phyloP scores from a whole-genome alignment of 331 rosid species.

The Malus hybrid region DNA sequence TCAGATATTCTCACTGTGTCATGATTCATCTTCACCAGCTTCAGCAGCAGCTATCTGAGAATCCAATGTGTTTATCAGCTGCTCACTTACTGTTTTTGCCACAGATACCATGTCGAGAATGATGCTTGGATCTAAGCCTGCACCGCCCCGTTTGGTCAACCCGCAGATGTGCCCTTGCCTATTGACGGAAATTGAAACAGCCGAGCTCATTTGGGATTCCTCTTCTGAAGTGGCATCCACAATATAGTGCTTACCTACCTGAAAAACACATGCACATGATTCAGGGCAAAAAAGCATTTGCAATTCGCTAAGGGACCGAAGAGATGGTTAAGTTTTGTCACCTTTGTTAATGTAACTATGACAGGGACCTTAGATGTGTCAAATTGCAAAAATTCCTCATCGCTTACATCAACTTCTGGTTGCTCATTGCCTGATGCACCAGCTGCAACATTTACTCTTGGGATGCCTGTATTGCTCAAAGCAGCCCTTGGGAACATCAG shows the following conservation, averaged over 20 bases:
- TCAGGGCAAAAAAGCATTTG: neutral
- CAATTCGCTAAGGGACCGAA: neutral
- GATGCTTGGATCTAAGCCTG: conserved; percentile 78
- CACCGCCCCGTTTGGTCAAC: conserved; percentile 74
- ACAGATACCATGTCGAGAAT: conserved; percentile 83
- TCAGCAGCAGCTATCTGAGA: conserved; percentile 89
- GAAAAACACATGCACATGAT: conserved; percentile 1
- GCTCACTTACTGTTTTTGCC: conserved; percentile 71
- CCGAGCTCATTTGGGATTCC: conserved; percentile 87
- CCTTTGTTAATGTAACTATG: conserved; percentile 82
- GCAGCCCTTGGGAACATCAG: conserved; percentile 67
- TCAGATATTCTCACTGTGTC: conserved; percentile 19
- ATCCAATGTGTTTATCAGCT: conserved; percentile 66
- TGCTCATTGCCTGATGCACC: conserved; percentile 50
- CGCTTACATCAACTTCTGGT: conserved; percentile 74
- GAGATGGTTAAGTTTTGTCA: conserved; percentile 4
- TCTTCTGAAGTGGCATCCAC: conserved; percentile 84
- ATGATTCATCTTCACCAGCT: conserved; percentile 58
- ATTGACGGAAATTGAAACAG: conserved; percentile 70
- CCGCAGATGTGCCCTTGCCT: conserved; percentile 72
- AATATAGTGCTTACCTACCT: conserved; percentile 78
- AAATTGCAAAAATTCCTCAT: conserved; percentile 85
- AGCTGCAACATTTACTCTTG: conserved; percentile 44
- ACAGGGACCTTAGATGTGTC: conserved; percentile 85
- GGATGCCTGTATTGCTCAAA: conserved; percentile 84